Base-by-base conservation (phyloP, 495 filamentous ascomycete species). In the Neurospora africana region DNA sequence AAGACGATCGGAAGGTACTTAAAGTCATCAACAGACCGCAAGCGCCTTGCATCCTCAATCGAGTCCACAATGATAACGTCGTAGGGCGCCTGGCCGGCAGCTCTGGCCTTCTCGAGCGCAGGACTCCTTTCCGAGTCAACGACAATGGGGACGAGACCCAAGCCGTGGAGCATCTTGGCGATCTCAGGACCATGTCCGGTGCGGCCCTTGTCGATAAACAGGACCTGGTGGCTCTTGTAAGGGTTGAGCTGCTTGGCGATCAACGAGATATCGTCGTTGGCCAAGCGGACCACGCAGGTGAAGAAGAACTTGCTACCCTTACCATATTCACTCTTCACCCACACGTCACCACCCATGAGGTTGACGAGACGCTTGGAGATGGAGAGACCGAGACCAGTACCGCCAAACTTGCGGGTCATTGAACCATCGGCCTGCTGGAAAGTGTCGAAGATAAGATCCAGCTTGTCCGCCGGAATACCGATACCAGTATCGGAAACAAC, bases 361-460 rank as follows among this genome's bases (percentile, higher is more conserved):
- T 94, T 97, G 67, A 98, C 95, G 39, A 99, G 84, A 74, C 94
- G 89, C 84, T 96, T 94, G 21, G 95, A 99, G 78, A 99, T 99
- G 19, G 95, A 98, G 43, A 99, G 85, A 73, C 95, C 95, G 33
- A 99, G 87, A 71, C 95, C 95, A 35, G 95, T 99, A 75, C 95
- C 95, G 78, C 95, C 95, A 78, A 99, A 99, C 76, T 96, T 93
- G 73, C 95, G 87, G 11, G 95, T 99, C 76, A 96, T 99, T 10
- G 95, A 98, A 39, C 95, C 95, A 82, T 99, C 95, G 11, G 95
- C 95, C 83, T 99, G 95, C 78, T 97, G 96, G 89, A 99, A 99
- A 17, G 95, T 99, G 81, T 98, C 95, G 79, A 99, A 99, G 80
- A 99, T 99, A 72, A 98, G 83, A 79, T 98, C 94, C 35, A 98